Percentiles rank a stretch among this genome's conserved stretches.
Evolutionary conservation across 2,329 filamentous ascomycete genomes (phyloP).

Genomic region (Colletotrichum coccodes): DNA sequence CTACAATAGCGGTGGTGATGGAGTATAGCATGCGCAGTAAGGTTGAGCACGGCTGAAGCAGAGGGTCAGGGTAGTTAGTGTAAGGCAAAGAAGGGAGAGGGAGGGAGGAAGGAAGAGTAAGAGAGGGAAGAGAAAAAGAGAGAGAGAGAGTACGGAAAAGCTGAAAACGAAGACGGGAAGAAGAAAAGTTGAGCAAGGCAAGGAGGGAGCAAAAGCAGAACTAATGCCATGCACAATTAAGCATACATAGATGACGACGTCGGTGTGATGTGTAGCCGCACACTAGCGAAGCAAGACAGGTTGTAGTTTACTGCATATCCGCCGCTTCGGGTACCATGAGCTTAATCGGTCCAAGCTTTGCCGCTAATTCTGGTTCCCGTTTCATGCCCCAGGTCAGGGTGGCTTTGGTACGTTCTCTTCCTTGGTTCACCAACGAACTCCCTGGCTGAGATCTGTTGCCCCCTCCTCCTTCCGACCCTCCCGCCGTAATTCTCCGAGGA

Average conservation of each 20-base stretch:
- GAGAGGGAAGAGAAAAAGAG: not conserved
- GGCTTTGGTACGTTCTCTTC: not conserved
- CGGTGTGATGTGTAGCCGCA: not conserved
- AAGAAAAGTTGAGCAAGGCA: not conserved
- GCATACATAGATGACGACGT: not conserved
- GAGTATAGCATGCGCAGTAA: not conserved
- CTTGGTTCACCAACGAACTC: not conserved
- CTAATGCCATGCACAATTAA: not conserved
- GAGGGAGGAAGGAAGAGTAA: not conserved
- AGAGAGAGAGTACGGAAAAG: not conserved
- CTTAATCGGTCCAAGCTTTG: slow-evolving; percentile 15
- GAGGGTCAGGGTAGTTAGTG: not conserved
- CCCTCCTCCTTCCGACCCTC: not conserved
- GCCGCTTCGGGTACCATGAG: slow-evolving; percentile 8
- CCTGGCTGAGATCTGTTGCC: not conserved
- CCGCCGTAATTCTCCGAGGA: not conserved
- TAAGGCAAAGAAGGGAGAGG: not conserved
- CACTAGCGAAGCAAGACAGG: not conserved
- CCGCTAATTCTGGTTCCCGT: slow-evolving; percentile 14
- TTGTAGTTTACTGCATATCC: not conserved
- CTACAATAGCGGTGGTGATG: slow-evolving; percentile 4
- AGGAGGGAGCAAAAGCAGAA: not conserved
- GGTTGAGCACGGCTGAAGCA: too few species aligned
- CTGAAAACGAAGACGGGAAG: not conserved
- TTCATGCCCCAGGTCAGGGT: slow-evolving; percentile 8